These are phyloP conservation scores for Yamadazyma pseudoaaseri DNA, from an alignment of 1,139 yeast species.

Conservation along the genomic window DNA sequence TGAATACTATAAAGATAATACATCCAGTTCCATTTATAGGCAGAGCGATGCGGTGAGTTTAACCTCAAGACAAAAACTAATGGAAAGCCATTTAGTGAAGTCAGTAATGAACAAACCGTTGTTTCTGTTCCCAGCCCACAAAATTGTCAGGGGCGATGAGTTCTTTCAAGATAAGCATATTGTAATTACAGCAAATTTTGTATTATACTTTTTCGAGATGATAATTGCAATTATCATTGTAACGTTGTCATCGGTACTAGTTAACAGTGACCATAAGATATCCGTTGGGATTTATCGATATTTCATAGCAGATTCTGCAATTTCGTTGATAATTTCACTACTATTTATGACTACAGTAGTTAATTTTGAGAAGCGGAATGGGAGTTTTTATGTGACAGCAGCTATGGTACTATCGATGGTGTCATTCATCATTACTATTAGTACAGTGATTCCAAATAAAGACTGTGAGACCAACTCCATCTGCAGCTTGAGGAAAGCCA, in stretches of 20 bases:
- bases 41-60: conserved; percentile 16
- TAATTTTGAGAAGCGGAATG: conserved; percentile 42
- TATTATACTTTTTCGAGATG: conserved; percentile 37
- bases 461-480: conserved; percentile 20
- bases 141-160: conserved; percentile 15
- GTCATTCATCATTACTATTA: conserved; percentile 30
- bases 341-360: conserved; percentile 35
- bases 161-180: conserved; percentile 19
- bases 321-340: conserved; percentile 34
- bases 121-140: conserved; percentile 15
- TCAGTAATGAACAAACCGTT: conserved; percentile 39
- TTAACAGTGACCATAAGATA: conserved; percentile 23
- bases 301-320: conserved; percentile 37
- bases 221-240: conserved; percentile 33
- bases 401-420: conserved; percentile 34
- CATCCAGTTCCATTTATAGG: conserved; percentile 7
- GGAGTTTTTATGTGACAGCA: conserved; percentile 41
- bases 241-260: conserved; percentile 27
- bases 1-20: conserved; percentile 11
- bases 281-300: conserved; percentile 31
- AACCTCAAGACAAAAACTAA: conserved; percentile 23
- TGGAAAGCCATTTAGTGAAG: conserved; percentile 32
- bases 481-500: conserved; percentile 36
- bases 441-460: conserved; percentile 24
- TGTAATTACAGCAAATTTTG: conserved; percentile 28